Base-by-base conservation (phyloP, 345 rosid species). In the Rhodamnia rubescens region DNA sequence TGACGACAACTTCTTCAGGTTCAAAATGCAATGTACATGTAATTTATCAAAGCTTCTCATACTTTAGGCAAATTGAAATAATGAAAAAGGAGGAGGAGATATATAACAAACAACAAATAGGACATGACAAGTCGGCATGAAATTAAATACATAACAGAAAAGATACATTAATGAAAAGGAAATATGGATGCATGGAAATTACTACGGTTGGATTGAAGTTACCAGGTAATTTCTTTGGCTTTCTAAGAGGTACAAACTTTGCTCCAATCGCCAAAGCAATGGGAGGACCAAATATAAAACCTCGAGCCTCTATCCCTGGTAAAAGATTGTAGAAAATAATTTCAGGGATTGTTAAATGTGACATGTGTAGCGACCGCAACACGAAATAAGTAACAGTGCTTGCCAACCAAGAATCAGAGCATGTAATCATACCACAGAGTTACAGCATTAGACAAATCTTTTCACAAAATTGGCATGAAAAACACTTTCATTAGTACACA, bases 201-300 rank as follows among this genome's bases (percentile, higher is more conserved):
- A 80, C 53, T 21, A 8, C 12, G 20, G 64, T 55, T 53, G 21
- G 26, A 26, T 44, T 51, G 36, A 7, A 52, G 12, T 75, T 92
- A 97, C 99, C 98, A 52, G 99, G 99, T 86, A 97, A 61, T 86
- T 97, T 97, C 90, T 87, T 92, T 50, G 99, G 99, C 91, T 97
- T 97, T 49, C 99, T 93, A 75, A 97, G 81, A 42, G 99, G 99
- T 85, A 97, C 98, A 82, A 97, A 97, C 91, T 97, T 97, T 27
- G 99, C 99, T 87, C 99, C 99, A 69, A 96, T 97, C 24, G 98
- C 99, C 92, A 97, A 88, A 18, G 99, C 99, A 40, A 96, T 96
- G 54, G 99, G 95, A 89, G 98, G 98, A 84, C 99, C 99, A 74
- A 97, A 96, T 29, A 97, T 89, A 85, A 97, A 97, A 58, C 99